Evolutionary conservation across 495 filamentous ascomycete species (phyloP), one percentile per base, ranked within the genome.

Genomic region (Xylaria sp.): DNA sequence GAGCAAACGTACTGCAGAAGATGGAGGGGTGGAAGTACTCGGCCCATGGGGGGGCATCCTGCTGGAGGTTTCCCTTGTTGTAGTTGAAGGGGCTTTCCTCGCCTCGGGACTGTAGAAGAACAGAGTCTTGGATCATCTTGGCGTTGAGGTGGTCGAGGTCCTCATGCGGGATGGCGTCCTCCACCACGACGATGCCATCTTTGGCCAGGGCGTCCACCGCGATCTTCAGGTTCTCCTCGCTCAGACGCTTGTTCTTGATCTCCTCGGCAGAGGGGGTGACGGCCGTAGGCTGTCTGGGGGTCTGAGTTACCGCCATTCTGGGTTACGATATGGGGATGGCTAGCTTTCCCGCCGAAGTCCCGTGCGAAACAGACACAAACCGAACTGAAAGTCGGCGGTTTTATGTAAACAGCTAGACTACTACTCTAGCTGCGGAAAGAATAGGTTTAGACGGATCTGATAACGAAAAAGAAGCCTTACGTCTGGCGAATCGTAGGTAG

Each of bases 131-230:
- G 2, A 85, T 78, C 87, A 89, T 88, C 61, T 82, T 85, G 50
- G 71, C 65, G 71, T 88, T 86, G 26, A 89, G 68, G 24, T 74
- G 74, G 66, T 87, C 82, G 5, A 88, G 75, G 5, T 80, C 70
- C 1, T 78, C 75, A 66, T 80, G 78, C 17, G 81, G 76, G 41
- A 88, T 79, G 2, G 81, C 82, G 71, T 87, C 80, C 52, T 85
- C 81, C 24, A 89, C 82, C n/a, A 90, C 87, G 61, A 90, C 86
- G 44, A 91, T 83, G 57, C 87, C 89, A 79, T 90, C 87, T 14
- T 76, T 68, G 68, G 87, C 78, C 6, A 89, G 71, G 48, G 80
- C 80, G 19, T 82, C 80, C 15, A 86, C 78, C 72, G 87, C 88
- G 76, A 83, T 80, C 70, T 86, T 83, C 8, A 88, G 71, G 70